Evolutionary conservation across 129 eudicot species (phyloP).

Genomic region (Apium graveolens): DNA sequence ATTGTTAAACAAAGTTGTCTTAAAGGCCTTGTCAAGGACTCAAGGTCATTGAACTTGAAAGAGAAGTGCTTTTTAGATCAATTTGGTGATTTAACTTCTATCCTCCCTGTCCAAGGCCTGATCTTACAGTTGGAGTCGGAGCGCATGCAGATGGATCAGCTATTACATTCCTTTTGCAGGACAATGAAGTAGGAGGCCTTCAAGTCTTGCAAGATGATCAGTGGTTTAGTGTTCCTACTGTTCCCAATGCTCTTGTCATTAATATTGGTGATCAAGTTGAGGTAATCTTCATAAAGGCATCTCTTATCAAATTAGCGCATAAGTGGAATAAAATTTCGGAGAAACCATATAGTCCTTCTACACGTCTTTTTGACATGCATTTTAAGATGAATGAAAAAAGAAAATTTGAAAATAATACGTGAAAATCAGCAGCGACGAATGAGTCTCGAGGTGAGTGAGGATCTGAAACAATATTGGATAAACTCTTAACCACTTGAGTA

Average conservation of each 20-base stretch:
- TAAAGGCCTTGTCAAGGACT: slow-evolving; percentile 40
- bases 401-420: slow-evolving; percentile 32
- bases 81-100: slow-evolving; percentile 40
- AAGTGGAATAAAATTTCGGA: background rate
- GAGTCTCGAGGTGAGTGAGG: no score
- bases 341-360: background rate
- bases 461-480: no score
- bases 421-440: slow-evolving; percentile 27
- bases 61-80: slow-evolving; percentile 27
- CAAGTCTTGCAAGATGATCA: slow-evolving; percentile 35
- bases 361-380: no score
- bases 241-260: no score
- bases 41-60: slow-evolving; percentile 29
- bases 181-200: slow-evolving; percentile 42
- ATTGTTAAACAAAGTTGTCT: slow-evolving; percentile 7
- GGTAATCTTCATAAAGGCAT: no score
- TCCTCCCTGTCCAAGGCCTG: slow-evolving; percentile 37
- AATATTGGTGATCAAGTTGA: no score
- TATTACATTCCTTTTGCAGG: slow-evolving; percentile 44
- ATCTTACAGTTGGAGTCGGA: slow-evolving; percentile 25
- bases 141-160: slow-evolving; percentile 44
- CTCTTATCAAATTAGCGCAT: background rate
- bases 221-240: slow-evolving; percentile 21
- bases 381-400: no score
- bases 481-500: no score